Conservation (phyloP, 2,329 filamentous ascomycete species). For the Basipetospora sp. region DNA sequence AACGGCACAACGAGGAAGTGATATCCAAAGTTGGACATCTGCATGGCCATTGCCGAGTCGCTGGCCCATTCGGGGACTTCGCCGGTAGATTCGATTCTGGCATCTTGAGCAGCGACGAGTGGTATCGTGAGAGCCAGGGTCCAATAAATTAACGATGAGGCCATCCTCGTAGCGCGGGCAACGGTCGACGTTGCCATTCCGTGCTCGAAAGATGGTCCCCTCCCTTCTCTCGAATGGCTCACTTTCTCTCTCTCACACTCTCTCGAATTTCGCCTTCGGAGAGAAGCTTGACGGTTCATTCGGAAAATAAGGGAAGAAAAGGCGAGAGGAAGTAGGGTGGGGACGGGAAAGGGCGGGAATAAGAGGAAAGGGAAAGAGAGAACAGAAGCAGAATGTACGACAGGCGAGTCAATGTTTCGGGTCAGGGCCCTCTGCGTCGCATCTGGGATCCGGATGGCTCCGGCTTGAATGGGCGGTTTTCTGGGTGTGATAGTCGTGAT, state of each 20-base stretch:
- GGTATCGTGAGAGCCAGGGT: conserved; percentile 18
- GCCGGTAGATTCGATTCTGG: conserved; percentile 16
- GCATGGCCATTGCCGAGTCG: conserved; percentile 26
- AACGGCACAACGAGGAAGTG: conserved; percentile 31
- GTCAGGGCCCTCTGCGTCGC: conserved; percentile 2
- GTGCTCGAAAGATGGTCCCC: conserved; percentile 6
- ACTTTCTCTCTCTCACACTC: background rate
- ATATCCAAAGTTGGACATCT: conserved; percentile 15
- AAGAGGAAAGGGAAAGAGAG: conserved; percentile 1
- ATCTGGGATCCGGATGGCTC: conserved; percentile 4
- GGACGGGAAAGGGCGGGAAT: conserved; percentile 5
- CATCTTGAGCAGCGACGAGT: conserved; percentile 20
- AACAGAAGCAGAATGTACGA: background rate
- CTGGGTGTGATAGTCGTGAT: conserved; percentile 7
- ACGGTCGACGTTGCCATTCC: conserved; percentile 24
- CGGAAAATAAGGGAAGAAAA: conserved; percentile 5
- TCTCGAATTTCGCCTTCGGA: too few relatives aligned
- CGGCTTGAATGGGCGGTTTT: conserved; percentile 4
- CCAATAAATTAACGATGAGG: conserved; percentile 15
- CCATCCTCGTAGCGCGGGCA: conserved; percentile 19
- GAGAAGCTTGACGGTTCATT: background rate
- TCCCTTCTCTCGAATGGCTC: conserved; percentile 1
- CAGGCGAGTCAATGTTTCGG: conserved; percentile 3
- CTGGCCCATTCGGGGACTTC: conserved; percentile 25
- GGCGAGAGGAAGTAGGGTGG: conserved; percentile 9